Evolutionary conservation across 331 rosid genomes (phyloP), one percentile per base, ranked within the genome.

Genomic region (Acacia pycnantha): DNA sequence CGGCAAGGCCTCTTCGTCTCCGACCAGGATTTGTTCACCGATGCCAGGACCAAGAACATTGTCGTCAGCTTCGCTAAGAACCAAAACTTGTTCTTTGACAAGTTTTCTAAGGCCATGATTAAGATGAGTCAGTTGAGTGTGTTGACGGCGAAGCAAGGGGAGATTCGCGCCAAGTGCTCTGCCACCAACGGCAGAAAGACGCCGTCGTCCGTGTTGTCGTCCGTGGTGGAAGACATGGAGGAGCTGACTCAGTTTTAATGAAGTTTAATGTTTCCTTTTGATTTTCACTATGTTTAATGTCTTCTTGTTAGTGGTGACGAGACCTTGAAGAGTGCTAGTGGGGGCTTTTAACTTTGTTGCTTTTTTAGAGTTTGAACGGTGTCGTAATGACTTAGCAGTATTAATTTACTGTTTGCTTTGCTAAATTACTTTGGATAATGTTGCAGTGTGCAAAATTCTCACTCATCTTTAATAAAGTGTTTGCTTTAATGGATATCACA

Each of bases 1-100:
- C 86, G 89, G 4, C 92, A 92, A 61, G 94, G 91, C 3, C 48
- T 92, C 35, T 88, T 92, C 79, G 86, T 92, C 1, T 92, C 94
- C 0, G 94, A 92, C 68, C 97, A 92, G 66, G 97, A 92, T 40
- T 74, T 92, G 80, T 79, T 81, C 72, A 84, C 53, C 0, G 81
- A 84, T 44, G 11, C 50, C 18, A 82, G 85, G 77, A 92, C 94
- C 2, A 89, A 62, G 35, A 88, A 67, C 0, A 83, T 90, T n/a
- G 94, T 92, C 11, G 82, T 33, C 2, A 80, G 81, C 74, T 90
- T 92, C 73, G 94, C 91, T 2, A 46, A 50, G 0, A 37, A 92
- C 21, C 89, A 90, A 56, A 29, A 22, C 0, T 66, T 92, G 69
- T 92, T 92, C 85, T 92, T 90, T 53, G 86, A 87, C 19, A 80